These are phyloP conservation scores for Juncus effusus DNA, from an alignment of 176 grass and related monocot species.

Conservation along the genomic window DNA sequence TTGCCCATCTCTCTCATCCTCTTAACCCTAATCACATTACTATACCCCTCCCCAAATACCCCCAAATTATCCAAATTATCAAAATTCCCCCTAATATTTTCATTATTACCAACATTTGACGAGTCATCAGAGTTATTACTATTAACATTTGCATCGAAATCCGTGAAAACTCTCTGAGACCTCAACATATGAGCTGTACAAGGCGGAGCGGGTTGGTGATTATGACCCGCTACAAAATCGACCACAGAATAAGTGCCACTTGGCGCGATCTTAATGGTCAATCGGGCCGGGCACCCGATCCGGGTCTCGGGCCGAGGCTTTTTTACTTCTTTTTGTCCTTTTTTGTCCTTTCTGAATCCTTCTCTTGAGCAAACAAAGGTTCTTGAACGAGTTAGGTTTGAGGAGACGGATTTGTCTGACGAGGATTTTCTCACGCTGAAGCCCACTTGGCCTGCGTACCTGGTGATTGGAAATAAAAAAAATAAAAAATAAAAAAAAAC, in stretches of 20 bases:
- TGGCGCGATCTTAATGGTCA: slow-evolving; percentile 83
- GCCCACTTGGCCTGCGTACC: slow-evolving; percentile 73
- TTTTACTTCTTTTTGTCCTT: slow-evolving; percentile 79
- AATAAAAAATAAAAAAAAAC: slow-evolving; percentile 7
- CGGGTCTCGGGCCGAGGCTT: slow-evolving; percentile 76
- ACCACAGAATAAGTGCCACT: slow-evolving; percentile 53
- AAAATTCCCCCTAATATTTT: slow-evolving; percentile 11
- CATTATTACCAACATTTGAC: slow-evolving; percentile 27
- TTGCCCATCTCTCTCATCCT: slow-evolving; percentile 82
- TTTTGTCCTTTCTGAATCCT: slow-evolving; percentile 94
- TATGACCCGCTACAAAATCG: slow-evolving; percentile 80
- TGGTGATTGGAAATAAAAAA: slow-evolving; percentile 8
- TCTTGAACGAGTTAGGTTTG: slow-evolving; percentile 79
- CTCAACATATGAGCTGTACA: slow-evolving; percentile 92
- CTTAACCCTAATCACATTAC: slow-evolving; percentile 51
- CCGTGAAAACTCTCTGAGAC: slow-evolving; percentile 74
- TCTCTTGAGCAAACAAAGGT: slow-evolving; percentile 92
- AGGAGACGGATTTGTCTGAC: slow-evolving; percentile 69
- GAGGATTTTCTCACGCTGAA: slow-evolving; percentile 93
- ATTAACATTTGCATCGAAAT: slow-evolving; percentile 53
- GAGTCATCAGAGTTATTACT: slow-evolving; percentile 77
- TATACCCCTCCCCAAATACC: slow-evolving; percentile 66
- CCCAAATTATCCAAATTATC: slow-evolving; percentile 32
- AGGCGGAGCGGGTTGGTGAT: slow-evolving; percentile 85
- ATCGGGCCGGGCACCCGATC: slow-evolving; percentile 69